Evolutionary conservation across 2,329 filamentous ascomycete species (phyloP), one percentile per base, ranked within the genome.

Genomic region (Ambrosiella beaveri): DNA sequence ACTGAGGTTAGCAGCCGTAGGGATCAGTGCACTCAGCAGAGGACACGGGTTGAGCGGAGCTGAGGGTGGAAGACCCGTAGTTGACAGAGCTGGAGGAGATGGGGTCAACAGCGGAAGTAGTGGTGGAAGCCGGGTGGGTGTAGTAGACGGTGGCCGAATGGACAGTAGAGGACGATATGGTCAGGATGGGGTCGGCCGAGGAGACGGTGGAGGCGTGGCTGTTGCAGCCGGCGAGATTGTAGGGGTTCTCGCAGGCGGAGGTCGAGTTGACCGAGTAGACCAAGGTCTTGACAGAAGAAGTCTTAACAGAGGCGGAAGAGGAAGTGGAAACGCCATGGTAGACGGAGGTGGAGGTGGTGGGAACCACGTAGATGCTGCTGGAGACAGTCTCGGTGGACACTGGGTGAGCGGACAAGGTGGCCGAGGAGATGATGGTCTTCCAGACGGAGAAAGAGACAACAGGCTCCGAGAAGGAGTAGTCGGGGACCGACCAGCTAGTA

Each of bases 161-260:
- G 17, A 45, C 37, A 17, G 15, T 36, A n/a, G 45, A 44, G 15
- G 52, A 35, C 1, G 52, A 56, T 3, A 44, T 35, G 53, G 35
- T 56, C 35, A 49, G 47, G 13, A 53, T 13, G n/a, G 53, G 52
- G 6, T 59, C 53, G 17, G 17, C 54, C 27, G 52, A 56, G 36
- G 36, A 39, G 13, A 56, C 54, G 13, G 57, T 59, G 19, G 15
- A 49, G 38, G n/a, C 35, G 17, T 56, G 45, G 19, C 52, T 50
- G 13, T 37, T 17, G 54, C 57, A 59, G 17, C 57, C 57, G 45
- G 56, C 50, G 27, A 53, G 53, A 41, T 56, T 52, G 45, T 59
- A 59, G 19, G 57, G 57, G 53, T 56, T 59, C 17, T 59, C 57
- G 17, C 57, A 59, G 45, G 19, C 40, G 36, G 17, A 38, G 45